These are phyloP conservation scores for Paramarasmius palmivorus DNA, from an alignment of 1,284 basidiomycete genomes.

Conservation along the genomic window DNA sequence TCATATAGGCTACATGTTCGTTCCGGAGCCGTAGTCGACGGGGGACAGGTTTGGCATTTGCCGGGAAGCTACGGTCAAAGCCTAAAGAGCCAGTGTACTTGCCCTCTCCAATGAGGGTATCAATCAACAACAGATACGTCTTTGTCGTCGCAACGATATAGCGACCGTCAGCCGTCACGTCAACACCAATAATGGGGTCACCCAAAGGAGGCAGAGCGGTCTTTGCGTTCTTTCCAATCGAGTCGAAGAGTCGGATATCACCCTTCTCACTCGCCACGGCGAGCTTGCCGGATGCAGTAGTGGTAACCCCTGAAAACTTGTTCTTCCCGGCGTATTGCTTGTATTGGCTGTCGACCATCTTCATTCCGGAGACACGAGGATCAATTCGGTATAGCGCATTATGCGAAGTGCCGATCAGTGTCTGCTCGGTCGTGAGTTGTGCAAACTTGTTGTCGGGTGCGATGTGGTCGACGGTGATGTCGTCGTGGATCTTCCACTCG, in stretches of 20 bases:
- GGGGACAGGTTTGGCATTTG: conserved; percentile 90
- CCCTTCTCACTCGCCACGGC: conserved; percentile 97
- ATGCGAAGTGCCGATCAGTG: conserved; percentile 89
- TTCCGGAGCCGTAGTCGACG: conserved; percentile 86
- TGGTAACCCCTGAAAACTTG: conserved; percentile 92
- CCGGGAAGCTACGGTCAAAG: conserved; percentile 96
- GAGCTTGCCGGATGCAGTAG: conserved; percentile 85
- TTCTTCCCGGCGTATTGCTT: conserved; percentile 97
- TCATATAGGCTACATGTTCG: conserved; percentile 97
- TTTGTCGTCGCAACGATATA: conserved; percentile 97
- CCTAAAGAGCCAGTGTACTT: conserved; percentile 85
- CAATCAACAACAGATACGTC: conserved; percentile 93
- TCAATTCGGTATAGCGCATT: conserved; percentile 98
- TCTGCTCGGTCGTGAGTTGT: conserved; percentile 91
- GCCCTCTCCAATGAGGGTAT: conserved; percentile 93
- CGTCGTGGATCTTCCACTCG: conserved; percentile 96
- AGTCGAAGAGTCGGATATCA: conserved; percentile 94
- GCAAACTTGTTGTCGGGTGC: conserved; percentile 95
- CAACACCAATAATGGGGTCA: conserved; percentile 93
- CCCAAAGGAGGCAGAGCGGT: conserved; percentile 96
- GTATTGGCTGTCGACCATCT: conserved; percentile 93
- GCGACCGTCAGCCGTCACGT: conserved; percentile 92
- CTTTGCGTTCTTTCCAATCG: conserved; percentile 98
- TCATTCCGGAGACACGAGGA: conserved; percentile 87
- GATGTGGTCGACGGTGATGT: conserved; percentile 85